phyloP scores from a whole-genome alignment of 495 filamentous ascomycete genomes.

The Penicillium goetzii region DNA sequence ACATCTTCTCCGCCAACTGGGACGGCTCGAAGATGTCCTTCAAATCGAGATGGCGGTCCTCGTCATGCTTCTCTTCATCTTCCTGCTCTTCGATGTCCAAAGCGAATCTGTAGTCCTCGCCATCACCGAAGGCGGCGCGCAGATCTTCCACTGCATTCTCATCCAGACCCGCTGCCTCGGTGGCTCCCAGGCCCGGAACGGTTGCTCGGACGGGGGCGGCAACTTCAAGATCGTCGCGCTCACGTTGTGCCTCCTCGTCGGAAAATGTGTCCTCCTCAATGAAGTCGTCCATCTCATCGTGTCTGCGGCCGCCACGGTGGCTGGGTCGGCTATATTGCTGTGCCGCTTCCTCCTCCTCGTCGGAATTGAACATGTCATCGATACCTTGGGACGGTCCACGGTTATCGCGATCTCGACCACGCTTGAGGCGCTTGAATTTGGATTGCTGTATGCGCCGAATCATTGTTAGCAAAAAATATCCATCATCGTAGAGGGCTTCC shows the following conservation, averaged over 20 bases:
- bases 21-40: constrained; percentile 98
- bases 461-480: constrained; percentile 17
- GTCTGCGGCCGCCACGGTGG: constrained; percentile 55
- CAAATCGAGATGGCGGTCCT: constrained; percentile 78
- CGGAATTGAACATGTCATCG: constrained; percentile 85
- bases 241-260: constrained; percentile 76
- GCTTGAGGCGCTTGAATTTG: constrained; percentile 94
- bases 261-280: constrained; percentile 95
- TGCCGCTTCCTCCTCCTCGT: constrained; percentile 78
- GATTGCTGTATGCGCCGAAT: constrained; percentile 51
- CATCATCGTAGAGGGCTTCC: not conserved
- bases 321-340: constrained; percentile 60
- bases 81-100: constrained; percentile 76
- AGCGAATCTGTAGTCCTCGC: constrained; percentile 93
- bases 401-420: constrained; percentile 73
- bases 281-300: constrained; percentile 93
- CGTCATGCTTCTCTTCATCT: constrained; percentile 68
- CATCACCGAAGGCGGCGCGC: constrained; percentile 92
- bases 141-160: constrained; percentile 93
- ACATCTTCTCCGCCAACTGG: constrained; percentile 86
- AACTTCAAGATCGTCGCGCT: constrained; percentile 86
- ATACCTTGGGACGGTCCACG: constrained; percentile 68
- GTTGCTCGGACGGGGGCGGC: constrained; percentile 68
- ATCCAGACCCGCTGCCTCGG: constrained; percentile 75
- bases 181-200: constrained; percentile 59